Evolutionary conservation across 805 yeast genomes (phyloP).

Genomic region (Candida insectorum): DNA sequence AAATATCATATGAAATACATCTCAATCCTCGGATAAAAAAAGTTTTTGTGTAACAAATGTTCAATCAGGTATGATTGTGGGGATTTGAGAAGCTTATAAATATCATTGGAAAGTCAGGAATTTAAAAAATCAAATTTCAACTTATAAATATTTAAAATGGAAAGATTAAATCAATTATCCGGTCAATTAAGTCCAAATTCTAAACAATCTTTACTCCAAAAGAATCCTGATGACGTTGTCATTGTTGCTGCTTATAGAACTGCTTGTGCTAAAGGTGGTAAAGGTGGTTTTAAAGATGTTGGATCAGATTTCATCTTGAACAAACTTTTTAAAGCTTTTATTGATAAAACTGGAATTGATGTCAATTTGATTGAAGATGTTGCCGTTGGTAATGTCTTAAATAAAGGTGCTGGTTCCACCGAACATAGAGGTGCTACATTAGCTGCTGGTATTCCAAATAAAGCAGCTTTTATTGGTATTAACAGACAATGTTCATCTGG

Average conservation of each 20-base stretch:
- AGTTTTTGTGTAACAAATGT: neutral
- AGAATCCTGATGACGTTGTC: constrained; percentile 85
- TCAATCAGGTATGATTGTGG: too few species aligned
- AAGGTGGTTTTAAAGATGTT: constrained; percentile 80
- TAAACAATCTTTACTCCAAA: constrained; percentile 43
- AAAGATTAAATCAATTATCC: constrained; percentile 45
- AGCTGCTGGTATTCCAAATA: constrained; percentile 86
- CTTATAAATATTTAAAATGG: constrained; percentile 30
- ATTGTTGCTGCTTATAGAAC: constrained; percentile 89
- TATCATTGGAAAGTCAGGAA: neutral
- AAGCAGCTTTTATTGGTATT: constrained; percentile 74
- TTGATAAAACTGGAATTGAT: constrained; percentile 52
- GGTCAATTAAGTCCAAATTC: constrained; percentile 42
- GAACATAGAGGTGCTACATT: constrained; percentile 91
- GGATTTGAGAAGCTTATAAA: constrained; percentile 6
- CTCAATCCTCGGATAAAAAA: constrained; percentile 6
- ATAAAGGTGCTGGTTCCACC: constrained; percentile 90
- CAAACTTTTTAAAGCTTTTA: constrained; percentile 59
- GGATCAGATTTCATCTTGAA: constrained; percentile 75
- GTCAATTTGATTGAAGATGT: constrained; percentile 69
- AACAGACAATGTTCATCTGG: constrained; percentile 97
- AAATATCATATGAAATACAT: neutral
- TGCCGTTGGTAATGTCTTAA: constrained; percentile 86
- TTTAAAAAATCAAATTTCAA: neutral
- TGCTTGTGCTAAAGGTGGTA: constrained; percentile 83